Evolutionary conservation across 2,329 filamentous ascomycete genomes (phyloP), one percentile per base, ranked within the genome.

Genomic region (Aspergillus costaricaensis): DNA sequence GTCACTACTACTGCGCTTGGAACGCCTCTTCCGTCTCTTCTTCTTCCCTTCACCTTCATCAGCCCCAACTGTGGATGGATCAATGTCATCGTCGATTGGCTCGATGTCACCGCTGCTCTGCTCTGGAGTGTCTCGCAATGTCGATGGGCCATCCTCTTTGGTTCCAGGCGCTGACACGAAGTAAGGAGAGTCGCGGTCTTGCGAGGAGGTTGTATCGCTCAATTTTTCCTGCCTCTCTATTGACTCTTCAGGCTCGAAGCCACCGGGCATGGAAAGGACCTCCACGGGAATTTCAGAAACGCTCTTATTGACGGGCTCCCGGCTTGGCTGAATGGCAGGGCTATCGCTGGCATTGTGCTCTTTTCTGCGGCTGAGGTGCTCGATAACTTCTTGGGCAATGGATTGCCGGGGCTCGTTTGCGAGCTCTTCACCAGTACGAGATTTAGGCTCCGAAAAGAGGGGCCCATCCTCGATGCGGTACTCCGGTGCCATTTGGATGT

Each of bases 241-340:
- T 51, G 62, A 25, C 36, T 65, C 65, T n/a, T 54, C 64, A 10
- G 58, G 57, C 5, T 72, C 69, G 44, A 74, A 75, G 8, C 72
- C 69, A 32, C 72, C 72, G 12, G 73, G 72, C 70, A 75, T 74
- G 15, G 67, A 67, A 55, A 71, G 68, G 8, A 60, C 66, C 61
- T 74, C 67, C 5, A 67, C 57, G 3, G 66, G 63, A 7, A 67
- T 58, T 2, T 66, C 69, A 36, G 6, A 64, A 55, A 23, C 49
- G 23, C 21, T 51, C 9, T n/a, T 27, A 5, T 51, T 50, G 25
- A 27, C 17, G 38, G 36, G 36, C 21, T 38, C 36, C 39, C 53
- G 32, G 5, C 30, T 21, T 27, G 21, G 51, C 21, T 43, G 21
- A 17, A 3, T 47, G 2, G 38, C 32, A 23, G 27, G 15, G 15